Evolutionary conservation across 2,329 filamentous ascomycete genomes (phyloP).

Genomic region (Paraconiothyrium brasiliense): DNA sequence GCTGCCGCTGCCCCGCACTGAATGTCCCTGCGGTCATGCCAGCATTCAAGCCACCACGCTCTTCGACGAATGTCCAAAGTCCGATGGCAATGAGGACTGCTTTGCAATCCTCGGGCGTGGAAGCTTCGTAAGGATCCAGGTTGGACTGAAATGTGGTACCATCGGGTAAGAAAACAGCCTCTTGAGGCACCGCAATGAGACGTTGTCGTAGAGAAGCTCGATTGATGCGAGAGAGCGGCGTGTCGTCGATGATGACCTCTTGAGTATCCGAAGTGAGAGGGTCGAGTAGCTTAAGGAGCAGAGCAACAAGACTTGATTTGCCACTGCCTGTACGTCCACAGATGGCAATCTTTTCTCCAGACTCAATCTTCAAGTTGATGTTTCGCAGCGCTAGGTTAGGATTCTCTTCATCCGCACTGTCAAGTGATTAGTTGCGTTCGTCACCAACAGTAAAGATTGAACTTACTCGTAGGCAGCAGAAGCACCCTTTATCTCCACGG

Average conservation of each 20-base stretch:
- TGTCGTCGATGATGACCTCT: slow-evolving; percentile 56
- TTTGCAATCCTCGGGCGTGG: slow-evolving; percentile 47
- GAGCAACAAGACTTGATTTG: slow-evolving; percentile 52
- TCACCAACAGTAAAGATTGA: neutral
- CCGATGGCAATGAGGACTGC: slow-evolving; percentile 54
- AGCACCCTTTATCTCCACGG: slow-evolving; percentile 47
- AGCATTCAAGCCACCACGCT: slow-evolving; percentile 22
- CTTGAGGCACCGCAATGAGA: slow-evolving; percentile 59
- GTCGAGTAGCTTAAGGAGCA: slow-evolving; percentile 54
- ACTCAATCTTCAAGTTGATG: slow-evolving; percentile 53
- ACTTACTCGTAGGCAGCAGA: slow-evolving; percentile 32
- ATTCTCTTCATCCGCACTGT: slow-evolving; percentile 29
- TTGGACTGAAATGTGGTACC: slow-evolving; percentile 54
- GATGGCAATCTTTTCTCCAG: slow-evolving; percentile 57
- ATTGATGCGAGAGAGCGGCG: slow-evolving; percentile 43
- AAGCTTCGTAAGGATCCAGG: slow-evolving; percentile 50
- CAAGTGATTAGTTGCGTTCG: neutral
- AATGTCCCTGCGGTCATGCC: slow-evolving; percentile 18
- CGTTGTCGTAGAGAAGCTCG: slow-evolving; percentile 27
- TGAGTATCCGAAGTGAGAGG: slow-evolving; percentile 50
- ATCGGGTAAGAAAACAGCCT: slow-evolving; percentile 58
- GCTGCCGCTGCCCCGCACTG: slow-evolving; percentile 64
- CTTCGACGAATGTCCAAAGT: slow-evolving; percentile 48
- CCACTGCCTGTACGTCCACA: slow-evolving; percentile 60
- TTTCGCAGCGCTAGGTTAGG: slow-evolving; percentile 40